These are phyloP conservation scores for Xylariales sp. DNA, from an alignment of 2,329 filamentous ascomycete species.

Conservation along the genomic window DNA sequence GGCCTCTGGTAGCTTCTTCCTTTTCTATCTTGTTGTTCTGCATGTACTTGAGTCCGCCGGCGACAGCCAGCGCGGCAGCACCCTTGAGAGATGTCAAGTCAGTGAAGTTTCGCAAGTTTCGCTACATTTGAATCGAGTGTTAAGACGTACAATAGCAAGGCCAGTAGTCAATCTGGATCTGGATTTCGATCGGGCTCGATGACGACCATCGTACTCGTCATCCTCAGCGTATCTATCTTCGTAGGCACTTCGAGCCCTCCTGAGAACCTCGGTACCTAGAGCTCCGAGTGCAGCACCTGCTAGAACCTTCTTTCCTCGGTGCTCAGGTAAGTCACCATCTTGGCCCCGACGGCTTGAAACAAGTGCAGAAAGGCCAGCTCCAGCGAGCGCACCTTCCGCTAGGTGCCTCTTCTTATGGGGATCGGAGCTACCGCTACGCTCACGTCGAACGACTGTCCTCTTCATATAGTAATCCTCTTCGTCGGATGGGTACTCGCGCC, in stretches of 20 bases:
- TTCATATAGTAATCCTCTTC: constrained; percentile 44
- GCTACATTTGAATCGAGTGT: neutral
- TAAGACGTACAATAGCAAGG: constrained; percentile 47
- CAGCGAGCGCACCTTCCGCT: constrained; percentile 61
- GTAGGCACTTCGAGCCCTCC: constrained; percentile 57
- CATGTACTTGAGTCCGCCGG: constrained; percentile 61
- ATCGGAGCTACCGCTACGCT: constrained; percentile 44
- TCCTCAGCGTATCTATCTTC: constrained; percentile 44
- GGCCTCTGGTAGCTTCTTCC: constrained; percentile 53
- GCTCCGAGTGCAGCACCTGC: constrained; percentile 60
- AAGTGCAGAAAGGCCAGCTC: constrained; percentile 57
- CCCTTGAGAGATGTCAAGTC: constrained; percentile 16
- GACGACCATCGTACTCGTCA: constrained; percentile 32
- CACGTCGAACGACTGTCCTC: constrained; percentile 42
- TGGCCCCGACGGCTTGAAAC: constrained; percentile 49
- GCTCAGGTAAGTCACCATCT: constrained; percentile 43
- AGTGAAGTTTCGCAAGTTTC: neutral
- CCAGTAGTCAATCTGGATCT: constrained; percentile 51
- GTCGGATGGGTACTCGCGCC: constrained; percentile 34
- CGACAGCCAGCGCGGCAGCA: constrained; percentile 58
- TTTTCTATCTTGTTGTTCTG: constrained; percentile 56
- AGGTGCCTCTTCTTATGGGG: constrained; percentile 54
- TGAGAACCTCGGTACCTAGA: constrained; percentile 56
- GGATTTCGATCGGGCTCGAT: constrained; percentile 31
- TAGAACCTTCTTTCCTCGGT: constrained; percentile 54